A percentile compares a stretch with the other conserved stretches of the same genome.
Conservation (phyloP, 169 alveolate genomes). For the Cyclospora cayetanensis region DNA sequence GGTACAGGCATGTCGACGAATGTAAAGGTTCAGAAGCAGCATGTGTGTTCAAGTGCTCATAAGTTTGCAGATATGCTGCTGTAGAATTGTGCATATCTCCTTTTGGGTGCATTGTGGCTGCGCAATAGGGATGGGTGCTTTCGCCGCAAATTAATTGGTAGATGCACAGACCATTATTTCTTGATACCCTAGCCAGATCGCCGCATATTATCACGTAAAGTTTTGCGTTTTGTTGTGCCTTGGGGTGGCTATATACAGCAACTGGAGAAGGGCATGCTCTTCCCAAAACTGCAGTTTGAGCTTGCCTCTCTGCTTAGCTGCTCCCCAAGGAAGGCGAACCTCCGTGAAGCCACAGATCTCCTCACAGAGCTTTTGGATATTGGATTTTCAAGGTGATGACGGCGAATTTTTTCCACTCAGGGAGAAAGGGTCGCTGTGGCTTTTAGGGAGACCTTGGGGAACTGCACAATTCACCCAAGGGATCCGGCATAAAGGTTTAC, state of each 20-base stretch:
- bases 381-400: slow-evolving; percentile 65
- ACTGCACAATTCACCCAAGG: not conserved
- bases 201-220: not conserved
- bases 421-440: not conserved
- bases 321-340: slow-evolving; percentile 58
- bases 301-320: slow-evolving; percentile 70
- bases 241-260: slow-evolving; percentile 49
- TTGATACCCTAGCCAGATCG: too few species aligned
- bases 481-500: not conserved
- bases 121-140: too few species aligned
- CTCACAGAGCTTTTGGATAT: slow-evolving; percentile 72
- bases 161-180: too few species aligned
- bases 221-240: not conserved
- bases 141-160: too few species aligned
- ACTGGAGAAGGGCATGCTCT: slow-evolving; percentile 60
- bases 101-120: too few species aligned
- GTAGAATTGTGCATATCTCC: too few species aligned
- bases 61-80: too few species aligned
- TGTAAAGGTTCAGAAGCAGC: too few species aligned
- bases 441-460: not conserved
- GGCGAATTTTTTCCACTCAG: not conserved
- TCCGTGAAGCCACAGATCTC: slow-evolving; percentile 69
- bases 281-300: slow-evolving; percentile 75
- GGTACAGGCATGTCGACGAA: too few species aligned
- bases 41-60: too few species aligned